phyloP scores from a whole-genome alignment of 106 monocot genomes.

The Narthecium ossifragum region DNA sequence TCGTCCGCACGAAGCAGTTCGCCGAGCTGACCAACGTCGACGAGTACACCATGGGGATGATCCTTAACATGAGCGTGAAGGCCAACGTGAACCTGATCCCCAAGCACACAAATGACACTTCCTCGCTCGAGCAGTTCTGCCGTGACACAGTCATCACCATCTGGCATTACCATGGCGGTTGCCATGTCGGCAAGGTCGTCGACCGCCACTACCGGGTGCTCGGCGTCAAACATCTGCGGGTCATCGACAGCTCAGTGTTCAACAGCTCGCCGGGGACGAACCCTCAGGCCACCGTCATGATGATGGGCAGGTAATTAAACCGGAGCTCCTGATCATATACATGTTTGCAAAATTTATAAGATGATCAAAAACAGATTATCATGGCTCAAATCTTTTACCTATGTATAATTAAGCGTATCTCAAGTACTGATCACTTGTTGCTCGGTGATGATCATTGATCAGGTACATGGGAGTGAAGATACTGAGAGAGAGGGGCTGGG shows the following conservation, averaged over 20 bases:
- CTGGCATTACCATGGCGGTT: conserved; percentile 92
- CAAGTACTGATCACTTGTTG: too few species aligned
- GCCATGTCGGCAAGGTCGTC: conserved; percentile 71
- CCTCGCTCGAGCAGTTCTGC: conserved; percentile 63
- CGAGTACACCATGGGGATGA: conserved; percentile 15
- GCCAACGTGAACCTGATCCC: conserved; percentile 57
- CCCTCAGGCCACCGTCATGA: conserved; percentile 77
- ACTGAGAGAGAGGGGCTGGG: conserved; percentile 25
- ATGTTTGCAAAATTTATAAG: not conserved
- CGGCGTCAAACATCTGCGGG: conserved; percentile 38
- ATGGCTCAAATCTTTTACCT: too few species aligned
- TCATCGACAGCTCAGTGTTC: conserved; percentile 58
- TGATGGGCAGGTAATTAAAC: conserved; percentile 62
- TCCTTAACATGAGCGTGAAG: conserved; percentile 53
- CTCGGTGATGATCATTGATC: conserved; percentile 4
- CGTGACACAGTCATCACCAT: conserved; percentile 72
- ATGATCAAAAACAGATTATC: not conserved
- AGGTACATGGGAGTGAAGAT: conserved; percentile 48
- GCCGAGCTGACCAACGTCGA: conserved; percentile 19
- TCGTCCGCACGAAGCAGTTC: conserved; percentile 35
- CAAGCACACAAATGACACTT: conserved; percentile 55
- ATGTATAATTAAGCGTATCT: too few species aligned
- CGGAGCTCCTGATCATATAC: not conserved
- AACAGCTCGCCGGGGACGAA: conserved; percentile 62
- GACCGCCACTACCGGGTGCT: conserved; percentile 38